These are phyloP conservation scores for Capsicum rhomboideum DNA, from an alignment of 257 asterid species.

Conservation along the genomic window DNA sequence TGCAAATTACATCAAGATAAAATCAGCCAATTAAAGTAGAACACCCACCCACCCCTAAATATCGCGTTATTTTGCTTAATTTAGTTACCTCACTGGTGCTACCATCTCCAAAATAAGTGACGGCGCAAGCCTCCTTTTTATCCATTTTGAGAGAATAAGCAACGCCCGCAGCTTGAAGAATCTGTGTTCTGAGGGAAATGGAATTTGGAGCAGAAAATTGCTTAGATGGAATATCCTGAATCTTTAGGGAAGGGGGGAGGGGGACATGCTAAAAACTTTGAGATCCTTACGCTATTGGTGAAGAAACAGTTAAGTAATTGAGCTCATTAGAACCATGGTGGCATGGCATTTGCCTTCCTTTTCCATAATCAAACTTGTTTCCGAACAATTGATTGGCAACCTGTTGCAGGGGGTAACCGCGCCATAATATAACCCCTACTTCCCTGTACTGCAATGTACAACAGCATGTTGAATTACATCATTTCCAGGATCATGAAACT, in stretches of 20 bases:
- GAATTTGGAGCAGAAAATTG: not conserved
- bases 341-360: conserved; percentile 96
- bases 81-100: conserved; percentile 72
- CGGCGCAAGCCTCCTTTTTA: conserved; percentile 66
- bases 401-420: conserved; percentile 72
- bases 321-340: conserved; percentile 75
- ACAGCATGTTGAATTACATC: not conserved
- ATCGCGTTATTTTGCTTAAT: not conserved
- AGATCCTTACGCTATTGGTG: conserved; percentile 70
- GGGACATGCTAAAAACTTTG: not conserved
- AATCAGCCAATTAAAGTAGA: not conserved
- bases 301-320: conserved; percentile 67
- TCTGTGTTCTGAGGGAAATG: conserved; percentile 59
- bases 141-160: conserved; percentile 95
- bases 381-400: conserved; percentile 79
- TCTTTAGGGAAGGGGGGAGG: not conserved
- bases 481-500: not conserved
- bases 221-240: not conserved
- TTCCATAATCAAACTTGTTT: conserved; percentile 56
- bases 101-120: conserved; percentile 78
- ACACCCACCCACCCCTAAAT: not conserved
- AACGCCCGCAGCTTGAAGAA: conserved; percentile 93
- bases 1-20: conserved; percentile 19
- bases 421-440: conserved; percentile 86
- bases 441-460: conserved; percentile 55